Evolutionary conservation across 192 early-diverging fungal genomes (phyloP), one percentile per base, ranked within the genome.

Genomic region (Bifiguratus adelaidae): DNA sequence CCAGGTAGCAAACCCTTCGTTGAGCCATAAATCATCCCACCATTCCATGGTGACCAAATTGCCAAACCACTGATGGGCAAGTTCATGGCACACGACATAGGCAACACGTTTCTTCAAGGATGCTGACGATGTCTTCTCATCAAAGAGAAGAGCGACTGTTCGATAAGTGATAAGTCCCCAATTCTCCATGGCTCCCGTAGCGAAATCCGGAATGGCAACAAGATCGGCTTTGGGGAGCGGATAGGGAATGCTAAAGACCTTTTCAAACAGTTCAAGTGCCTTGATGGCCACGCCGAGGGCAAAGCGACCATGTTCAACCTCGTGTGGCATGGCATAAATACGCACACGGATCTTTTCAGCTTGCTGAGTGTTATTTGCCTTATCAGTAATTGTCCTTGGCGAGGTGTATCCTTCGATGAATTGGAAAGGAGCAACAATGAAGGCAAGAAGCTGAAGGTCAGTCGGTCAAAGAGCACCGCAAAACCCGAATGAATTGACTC

Each of bases 51-150:
- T 90, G 1, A 90, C 87, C 41, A 91, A 62, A 58, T 90, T 90
- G 7, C 88, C 88, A 48, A 91, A 90, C 81, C 82, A 84, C 65
- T 85, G 83, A 56, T 88, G 88, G 30, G 82, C 81, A 26, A 90
- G 68, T 68, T 91, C 88, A 61, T 91, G 88, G 13, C 67, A 72
- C 18, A 91, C 77, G 7, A 79, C 75, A 41, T 82, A 80, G 5
- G 81, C 83, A 25, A 83, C 73, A 23, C 65, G 48, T 44, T 85
- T 56, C 71, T 85, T 83, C 33, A 57, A 61, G 15, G 55, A 54
- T n/a, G 74, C 70, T 36, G 66, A 56, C 20, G 68, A 64, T 4
- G 60, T 69, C 44, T 67, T 56, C 41, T 67, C 67, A 49, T 79
- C 78, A 42, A 65, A 81, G 13, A 89, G 66, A 27, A 91, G 68